phyloP scores from a whole-genome alignment of 2,329 filamentous ascomycete species.

The Curvularia spicifera region DNA sequence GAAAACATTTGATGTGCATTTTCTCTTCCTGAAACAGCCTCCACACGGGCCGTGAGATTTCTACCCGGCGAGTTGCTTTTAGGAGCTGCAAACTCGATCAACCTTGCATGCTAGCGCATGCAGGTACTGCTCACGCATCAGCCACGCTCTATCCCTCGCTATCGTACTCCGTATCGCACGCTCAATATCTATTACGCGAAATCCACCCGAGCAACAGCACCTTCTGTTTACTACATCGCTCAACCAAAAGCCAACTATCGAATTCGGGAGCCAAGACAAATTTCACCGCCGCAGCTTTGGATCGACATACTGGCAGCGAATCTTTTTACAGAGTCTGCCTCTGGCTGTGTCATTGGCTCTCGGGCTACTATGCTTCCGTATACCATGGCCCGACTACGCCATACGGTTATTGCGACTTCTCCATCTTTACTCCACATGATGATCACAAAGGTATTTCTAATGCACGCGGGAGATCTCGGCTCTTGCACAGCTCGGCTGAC shows the following conservation, averaged over 20 bases:
- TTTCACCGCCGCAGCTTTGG: not conserved
- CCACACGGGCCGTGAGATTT: not conserved
- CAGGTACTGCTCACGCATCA: not conserved
- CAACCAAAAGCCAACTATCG: not conserved
- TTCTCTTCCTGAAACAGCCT: not conserved
- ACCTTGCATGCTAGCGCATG: not conserved
- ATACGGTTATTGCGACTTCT: not conserved
- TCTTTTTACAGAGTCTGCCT: not conserved
- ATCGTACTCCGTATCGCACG: not conserved
- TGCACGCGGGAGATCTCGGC: not conserved
- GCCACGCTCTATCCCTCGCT: not conserved
- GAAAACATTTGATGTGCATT: not conserved
- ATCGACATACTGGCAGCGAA: not conserved
- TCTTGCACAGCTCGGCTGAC: not conserved
- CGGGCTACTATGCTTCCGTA: not conserved
- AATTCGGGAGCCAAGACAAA: not conserved
- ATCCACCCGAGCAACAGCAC: not conserved
- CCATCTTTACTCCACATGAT: not conserved
- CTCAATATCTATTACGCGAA: not conserved
- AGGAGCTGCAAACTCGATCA: not conserved
- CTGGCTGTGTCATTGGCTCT: not conserved
- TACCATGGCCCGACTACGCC: not conserved
- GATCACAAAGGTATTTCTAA: not conserved
- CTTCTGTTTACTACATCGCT: not conserved
- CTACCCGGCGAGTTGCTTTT: constrained; percentile 9